Conservation (phyloP, 208 protist species). For the Leishmania turanica region DNA sequence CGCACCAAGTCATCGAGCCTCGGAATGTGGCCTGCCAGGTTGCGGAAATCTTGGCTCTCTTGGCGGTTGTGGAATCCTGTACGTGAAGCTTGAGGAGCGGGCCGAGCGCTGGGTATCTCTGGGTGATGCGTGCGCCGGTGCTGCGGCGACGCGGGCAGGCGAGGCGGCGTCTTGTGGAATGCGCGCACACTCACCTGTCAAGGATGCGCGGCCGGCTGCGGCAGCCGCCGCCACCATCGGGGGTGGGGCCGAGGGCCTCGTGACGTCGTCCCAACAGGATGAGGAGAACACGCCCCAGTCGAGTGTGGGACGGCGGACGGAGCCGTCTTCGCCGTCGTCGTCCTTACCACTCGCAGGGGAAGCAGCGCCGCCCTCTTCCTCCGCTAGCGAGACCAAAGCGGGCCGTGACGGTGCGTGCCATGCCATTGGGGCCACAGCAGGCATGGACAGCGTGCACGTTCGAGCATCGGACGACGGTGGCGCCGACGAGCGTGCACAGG, state of each 20-base stretch:
- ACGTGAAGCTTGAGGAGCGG: slow-evolving; percentile 10
- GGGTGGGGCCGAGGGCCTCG: neutral
- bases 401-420: neutral
- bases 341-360: neutral
- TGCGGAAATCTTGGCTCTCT: neutral
- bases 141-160: neutral
- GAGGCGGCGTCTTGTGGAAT: neutral
- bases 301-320: slow-evolving; percentile 6
- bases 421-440: neutral
- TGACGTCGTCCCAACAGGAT: neutral
- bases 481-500: neutral
- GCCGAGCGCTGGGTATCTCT: slow-evolving; percentile 22
- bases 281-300: neutral
- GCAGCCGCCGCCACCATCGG: neutral
- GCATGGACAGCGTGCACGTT: neutral
- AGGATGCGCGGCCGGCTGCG: neutral
- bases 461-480: neutral
- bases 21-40: neutral
- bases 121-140: neutral
- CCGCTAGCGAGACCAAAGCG: neutral
- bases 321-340: neutral
- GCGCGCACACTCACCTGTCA: neutral
- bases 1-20: neutral
- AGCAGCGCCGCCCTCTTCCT: neutral
- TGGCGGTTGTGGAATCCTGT: slow-evolving; percentile 4